A percentile compares a stretch with the other conserved stretches of the same genome.
Conservation (phyloP, 179 eudicot genomes). For the Beta lomatogona region DNA sequence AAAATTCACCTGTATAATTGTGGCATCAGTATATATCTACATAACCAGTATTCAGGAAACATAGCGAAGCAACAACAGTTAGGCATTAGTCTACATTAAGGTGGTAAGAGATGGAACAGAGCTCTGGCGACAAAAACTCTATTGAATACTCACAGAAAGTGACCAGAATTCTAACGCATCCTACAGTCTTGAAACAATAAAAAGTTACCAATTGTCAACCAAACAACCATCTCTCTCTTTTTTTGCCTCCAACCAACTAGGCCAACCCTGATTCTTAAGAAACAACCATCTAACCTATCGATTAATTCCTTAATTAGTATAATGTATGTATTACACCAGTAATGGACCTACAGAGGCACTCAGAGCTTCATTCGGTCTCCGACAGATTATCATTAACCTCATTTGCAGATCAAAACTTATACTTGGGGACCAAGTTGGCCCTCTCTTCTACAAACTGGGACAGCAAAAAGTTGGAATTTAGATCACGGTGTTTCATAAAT, state of each 20-base stretch:
- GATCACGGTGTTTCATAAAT: too few species aligned
- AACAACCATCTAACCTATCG: neutral
- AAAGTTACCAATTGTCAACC: neutral
- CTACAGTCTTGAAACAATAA: neutral
- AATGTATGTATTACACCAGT: neutral
- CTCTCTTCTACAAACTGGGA: neutral
- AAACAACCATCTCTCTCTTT: neutral
- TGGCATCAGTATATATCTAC: neutral
- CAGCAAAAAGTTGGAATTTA: too few species aligned
- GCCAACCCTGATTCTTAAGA: too few species aligned
- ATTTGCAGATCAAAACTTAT: neutral
- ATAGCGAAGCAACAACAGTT: neutral
- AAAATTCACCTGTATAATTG: neutral
- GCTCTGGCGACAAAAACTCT: neutral
- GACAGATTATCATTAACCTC: neutral
- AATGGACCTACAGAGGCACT: neutral
- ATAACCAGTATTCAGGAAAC: neutral
- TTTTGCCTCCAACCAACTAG: too few species aligned
- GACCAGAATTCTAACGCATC: neutral
- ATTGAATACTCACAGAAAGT: neutral
- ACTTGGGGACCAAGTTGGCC: neutral
- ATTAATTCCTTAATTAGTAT: neutral
- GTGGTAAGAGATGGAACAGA: neutral
- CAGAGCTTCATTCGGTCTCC: neutral
- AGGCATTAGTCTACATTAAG: neutral